Percentiles rank a stretch among this genome's conserved stretches.
phyloP scores from a whole-genome alignment of 2,329 filamentous ascomycete genomes.

The Trichophyton benhamiae region DNA sequence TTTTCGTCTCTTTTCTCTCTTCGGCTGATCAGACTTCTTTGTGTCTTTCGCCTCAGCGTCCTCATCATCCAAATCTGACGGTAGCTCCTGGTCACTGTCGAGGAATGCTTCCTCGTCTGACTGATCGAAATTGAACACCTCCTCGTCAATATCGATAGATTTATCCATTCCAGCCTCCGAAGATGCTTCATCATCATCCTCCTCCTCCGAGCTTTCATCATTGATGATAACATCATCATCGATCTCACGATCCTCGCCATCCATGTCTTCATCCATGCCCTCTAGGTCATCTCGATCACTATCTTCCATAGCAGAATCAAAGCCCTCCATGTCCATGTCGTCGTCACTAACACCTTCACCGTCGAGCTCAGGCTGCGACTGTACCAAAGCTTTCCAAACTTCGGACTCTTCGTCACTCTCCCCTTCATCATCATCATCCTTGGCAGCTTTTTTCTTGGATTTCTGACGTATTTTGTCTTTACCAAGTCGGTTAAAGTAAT shows the following conservation, averaged over 20 bases:
- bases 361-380: constrained; percentile 65
- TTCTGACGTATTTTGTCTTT: constrained; percentile 49
- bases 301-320: constrained; percentile 40
- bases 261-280: constrained; percentile 31
- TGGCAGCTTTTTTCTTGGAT: constrained; percentile 41
- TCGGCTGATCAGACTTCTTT: constrained; percentile 26
- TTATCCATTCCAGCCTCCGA: constrained; percentile 21
- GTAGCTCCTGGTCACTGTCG: constrained; percentile 44
- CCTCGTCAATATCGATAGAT: constrained; percentile 41
- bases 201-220: constrained; percentile 11
- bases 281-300: constrained; percentile 33
- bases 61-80: constrained; percentile 37
- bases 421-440: constrained; percentile 33
- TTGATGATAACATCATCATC: constrained; percentile 20
- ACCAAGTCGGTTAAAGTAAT: constrained; percentile 73
- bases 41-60: constrained; percentile 24
- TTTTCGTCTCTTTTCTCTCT: constrained; percentile 59
- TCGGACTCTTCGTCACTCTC: constrained; percentile 59
- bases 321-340: constrained; percentile 44
- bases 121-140: constrained; percentile 38
- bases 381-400: constrained; percentile 83
- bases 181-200: constrained; percentile 10
- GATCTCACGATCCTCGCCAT: constrained; percentile 19
- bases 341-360: constrained; percentile 47
- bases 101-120: constrained; percentile 36